phyloP scores from a whole-genome alignment of 192 early-diverging fungal species.

The Rhizophagus sp. region DNA sequence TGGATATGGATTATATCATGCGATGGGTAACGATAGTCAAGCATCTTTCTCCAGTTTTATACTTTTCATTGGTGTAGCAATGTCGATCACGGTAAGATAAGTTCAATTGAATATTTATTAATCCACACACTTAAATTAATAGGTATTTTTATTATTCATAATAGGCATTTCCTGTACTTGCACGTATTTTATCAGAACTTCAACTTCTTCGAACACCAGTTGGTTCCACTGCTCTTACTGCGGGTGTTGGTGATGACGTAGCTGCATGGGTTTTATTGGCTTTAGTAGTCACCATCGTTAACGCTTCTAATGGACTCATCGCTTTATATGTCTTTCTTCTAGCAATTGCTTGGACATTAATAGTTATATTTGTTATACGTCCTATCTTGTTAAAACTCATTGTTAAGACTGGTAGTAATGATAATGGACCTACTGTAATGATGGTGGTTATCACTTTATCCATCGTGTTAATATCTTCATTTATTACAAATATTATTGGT shows the following conservation, averaged over 20 bases:
- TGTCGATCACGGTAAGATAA: slow-evolving; percentile 73
- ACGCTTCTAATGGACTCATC: slow-evolving; percentile 65
- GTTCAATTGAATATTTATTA: background rate
- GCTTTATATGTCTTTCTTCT: slow-evolving; percentile 85
- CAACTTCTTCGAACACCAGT: slow-evolving; percentile 84
- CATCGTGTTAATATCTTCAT: slow-evolving; percentile 72
- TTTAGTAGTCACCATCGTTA: slow-evolving; percentile 86
- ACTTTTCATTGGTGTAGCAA: slow-evolving; percentile 87
- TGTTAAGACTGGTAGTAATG: slow-evolving; percentile 49
- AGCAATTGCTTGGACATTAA: slow-evolving; percentile 65
- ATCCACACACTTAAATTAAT: no score
- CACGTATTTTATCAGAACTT: slow-evolving; percentile 87
- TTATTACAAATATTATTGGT: slow-evolving; percentile 84
- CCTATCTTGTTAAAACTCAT: slow-evolving; percentile 62
- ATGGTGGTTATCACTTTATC: slow-evolving; percentile 74
- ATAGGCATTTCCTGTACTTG: slow-evolving; percentile 90
- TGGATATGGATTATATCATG: slow-evolving; percentile 67
- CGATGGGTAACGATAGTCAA: slow-evolving; percentile 42
- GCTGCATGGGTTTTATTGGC: slow-evolving; percentile 82
- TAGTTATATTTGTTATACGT: slow-evolving; percentile 67
- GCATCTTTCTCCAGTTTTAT: slow-evolving; percentile 71
- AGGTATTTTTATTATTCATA: background rate
- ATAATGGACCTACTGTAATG: slow-evolving; percentile 53
- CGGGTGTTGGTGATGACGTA: slow-evolving; percentile 86
- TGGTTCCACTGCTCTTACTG: slow-evolving; percentile 78